Evolutionary conservation across 2,329 filamentous ascomycete species (phyloP), one percentile per base, ranked within the genome.

Genomic region (Aspergillus sp.): DNA sequence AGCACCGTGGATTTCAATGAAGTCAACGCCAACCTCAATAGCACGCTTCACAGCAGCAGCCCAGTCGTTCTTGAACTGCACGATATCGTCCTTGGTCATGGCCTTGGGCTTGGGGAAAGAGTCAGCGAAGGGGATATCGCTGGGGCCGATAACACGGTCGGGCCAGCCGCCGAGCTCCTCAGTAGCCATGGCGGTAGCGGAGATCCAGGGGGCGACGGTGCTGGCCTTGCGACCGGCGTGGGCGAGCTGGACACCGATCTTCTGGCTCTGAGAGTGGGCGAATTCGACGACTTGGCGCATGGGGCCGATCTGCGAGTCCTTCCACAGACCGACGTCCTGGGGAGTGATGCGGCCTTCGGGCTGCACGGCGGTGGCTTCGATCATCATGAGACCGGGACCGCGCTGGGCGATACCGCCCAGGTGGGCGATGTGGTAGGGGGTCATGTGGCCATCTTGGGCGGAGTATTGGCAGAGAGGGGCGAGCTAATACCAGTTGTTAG

Each of bases 321-420:
- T 83, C 93, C 92, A 97, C 7, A 97, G 78, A 0, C 93, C 73
- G 13, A 68, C 54, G 52, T 72, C 69, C 42, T 72, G 61, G 0
- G 92, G 91, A 0, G 90, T 90, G 79, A 96, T 96, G 58, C 93
- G 86, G 27, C 92, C 92, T 66, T 93, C 87, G 5, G 90, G 78
- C 8, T 85, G 81, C 0, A 96, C 90, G 32, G 87, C 82, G 0
- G 90, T 92, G 25, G 92, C 91, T 78, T 96, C 93, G 59, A 93
- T 82, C 61, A 92, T 85, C 52, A 89, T 80, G 17, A 96, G 80
- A 1, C 86, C 90, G 0, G 90, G 88, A 11, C 93, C 93, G 58
- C 89, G 86, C 60, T 89, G 82, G 21, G 91, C 84, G 67, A 92
- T 92, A 62, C 91, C 88, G 59, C 92, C 91, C 25, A 94, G 82